Evolutionary conservation across 1,284 basidiomycete genomes (phyloP).

Genomic region (Ceratobasidium sp.): DNA sequence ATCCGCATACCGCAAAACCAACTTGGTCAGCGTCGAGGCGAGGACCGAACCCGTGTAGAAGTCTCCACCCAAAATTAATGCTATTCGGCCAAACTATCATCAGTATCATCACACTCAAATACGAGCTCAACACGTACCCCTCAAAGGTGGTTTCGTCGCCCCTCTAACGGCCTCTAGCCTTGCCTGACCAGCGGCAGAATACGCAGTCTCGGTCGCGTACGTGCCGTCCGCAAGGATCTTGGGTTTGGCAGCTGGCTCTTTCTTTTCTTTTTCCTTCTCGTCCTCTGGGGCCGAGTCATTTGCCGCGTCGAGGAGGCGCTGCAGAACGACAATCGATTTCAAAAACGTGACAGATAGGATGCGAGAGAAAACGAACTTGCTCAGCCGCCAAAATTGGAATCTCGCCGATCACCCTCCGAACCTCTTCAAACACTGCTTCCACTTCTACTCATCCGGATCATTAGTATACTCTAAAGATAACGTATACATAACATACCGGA

Average conservation of each 20-base stretch:
- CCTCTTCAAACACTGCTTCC: conserved; percentile 80
- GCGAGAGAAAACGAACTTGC: conserved; percentile 62
- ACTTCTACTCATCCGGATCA: conserved; percentile 66
- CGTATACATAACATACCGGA: conserved; percentile 54
- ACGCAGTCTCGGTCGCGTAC: conserved; percentile 97
- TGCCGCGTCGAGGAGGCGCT: conserved; percentile 79
- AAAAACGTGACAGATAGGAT: not conserved
- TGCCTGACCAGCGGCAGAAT: conserved; percentile 75
- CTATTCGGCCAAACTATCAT: conserved; percentile 58
- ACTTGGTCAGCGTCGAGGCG: conserved; percentile 90
- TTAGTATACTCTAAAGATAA: not conserved
- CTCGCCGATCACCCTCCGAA: conserved; percentile 93
- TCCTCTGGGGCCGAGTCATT: conserved; percentile 66
- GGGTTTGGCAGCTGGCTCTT: conserved; percentile 57
- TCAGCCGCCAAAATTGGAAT: conserved; percentile 96
- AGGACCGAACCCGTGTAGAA: conserved; percentile 97
- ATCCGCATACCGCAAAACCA: conserved; percentile 87
- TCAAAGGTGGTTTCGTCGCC: conserved; percentile 90
- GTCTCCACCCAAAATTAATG: conserved; percentile 93
- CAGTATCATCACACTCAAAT: not conserved
- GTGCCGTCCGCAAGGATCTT: conserved; percentile 95
- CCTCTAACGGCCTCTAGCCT: conserved; percentile 86
- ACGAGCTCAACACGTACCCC: conserved; percentile 66
- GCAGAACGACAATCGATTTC: not conserved
- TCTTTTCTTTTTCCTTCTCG: conserved; percentile 64